These are phyloP conservation scores for Ilex asprella DNA, from an alignment of 257 asterid genomes.

Conservation along the genomic window DNA sequence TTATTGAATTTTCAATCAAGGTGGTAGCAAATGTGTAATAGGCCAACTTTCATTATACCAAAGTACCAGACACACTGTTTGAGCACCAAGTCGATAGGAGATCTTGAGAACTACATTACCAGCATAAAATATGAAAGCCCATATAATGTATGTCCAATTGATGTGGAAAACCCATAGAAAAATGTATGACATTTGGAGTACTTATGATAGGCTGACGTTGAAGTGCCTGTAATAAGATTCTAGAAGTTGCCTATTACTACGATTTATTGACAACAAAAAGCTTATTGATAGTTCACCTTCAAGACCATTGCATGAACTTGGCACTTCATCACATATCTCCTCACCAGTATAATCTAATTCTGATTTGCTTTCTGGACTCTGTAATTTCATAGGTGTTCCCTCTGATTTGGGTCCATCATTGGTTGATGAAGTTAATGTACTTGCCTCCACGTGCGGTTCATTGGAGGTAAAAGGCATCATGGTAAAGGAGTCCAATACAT, in stretches of 20 bases:
- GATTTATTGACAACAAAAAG: neutral
- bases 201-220: too few relatives aligned
- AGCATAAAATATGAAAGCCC: too few relatives aligned
- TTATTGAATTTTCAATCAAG: too few relatives aligned
- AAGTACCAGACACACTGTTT: too few relatives aligned
- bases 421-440: conserved; percentile 20
- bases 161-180: too few relatives aligned
- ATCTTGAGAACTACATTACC: too few relatives aligned
- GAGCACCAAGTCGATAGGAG: too few relatives aligned
- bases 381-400: conserved; percentile 23
- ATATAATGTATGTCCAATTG: too few relatives aligned
- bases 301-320: conserved; percentile 20
- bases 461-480: conserved; percentile 50
- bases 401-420: conserved; percentile 29
- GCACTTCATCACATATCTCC: conserved; percentile 22
- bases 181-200: too few relatives aligned
- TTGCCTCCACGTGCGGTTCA: conserved; percentile 35
- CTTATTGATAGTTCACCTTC: conserved; percentile 34
- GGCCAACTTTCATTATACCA: too few relatives aligned
- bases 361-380: conserved; percentile 39
- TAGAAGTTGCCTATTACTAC: too few relatives aligned
- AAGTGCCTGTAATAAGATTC: too few relatives aligned
- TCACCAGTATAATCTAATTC: conserved; percentile 23
- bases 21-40: neutral
- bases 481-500: conserved; percentile 64